Percentiles rank a stretch among this genome's conserved stretches.
phyloP scores from a whole-genome alignment of 2,329 filamentous ascomycete species.

The Curvularia sp. region DNA sequence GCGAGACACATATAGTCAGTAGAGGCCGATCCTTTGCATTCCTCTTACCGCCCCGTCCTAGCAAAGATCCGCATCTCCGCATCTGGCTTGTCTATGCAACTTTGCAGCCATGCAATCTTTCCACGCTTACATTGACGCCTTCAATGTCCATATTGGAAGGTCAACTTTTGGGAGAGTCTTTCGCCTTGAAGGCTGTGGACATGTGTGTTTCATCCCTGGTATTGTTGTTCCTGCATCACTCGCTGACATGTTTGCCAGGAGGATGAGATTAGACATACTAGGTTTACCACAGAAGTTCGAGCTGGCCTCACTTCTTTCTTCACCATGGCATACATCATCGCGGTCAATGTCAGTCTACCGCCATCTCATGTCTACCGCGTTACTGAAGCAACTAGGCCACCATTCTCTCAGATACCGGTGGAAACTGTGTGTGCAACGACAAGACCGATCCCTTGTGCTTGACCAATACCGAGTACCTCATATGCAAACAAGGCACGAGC shows the following conservation, averaged over 20 bases:
- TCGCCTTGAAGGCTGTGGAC: conserved; percentile 80
- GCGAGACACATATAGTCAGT: conserved; percentile 17
- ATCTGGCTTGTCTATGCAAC: conserved; percentile 2
- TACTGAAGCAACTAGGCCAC: conserved; percentile 40
- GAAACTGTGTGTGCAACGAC: conserved; percentile 73
- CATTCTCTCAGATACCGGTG: conserved; percentile 66
- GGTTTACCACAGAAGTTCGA: conserved; percentile 82
- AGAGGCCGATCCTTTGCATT: conserved; percentile 1
- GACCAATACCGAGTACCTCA: conserved; percentile 63
- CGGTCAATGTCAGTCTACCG: conserved; percentile 35
- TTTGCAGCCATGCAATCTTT: conserved; percentile 35
- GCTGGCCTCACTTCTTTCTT: conserved; percentile 76
- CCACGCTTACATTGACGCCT: conserved; percentile 24
- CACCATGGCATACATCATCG: conserved; percentile 55
- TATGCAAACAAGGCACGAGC: conserved; percentile 60
- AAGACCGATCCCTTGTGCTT: conserved; percentile 61
- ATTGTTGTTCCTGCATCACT: background rate
- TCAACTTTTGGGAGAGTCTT: conserved; percentile 62
- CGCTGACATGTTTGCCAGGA: conserved; percentile 56
- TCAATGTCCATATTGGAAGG: conserved; percentile 37
- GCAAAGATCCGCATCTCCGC: conserved; percentile 14
- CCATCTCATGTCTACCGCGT: background rate
- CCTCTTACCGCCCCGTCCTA: conserved; percentile 7
- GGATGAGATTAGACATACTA: conserved; percentile 74
- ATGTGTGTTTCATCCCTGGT: conserved; percentile 64